Conservation (phyloP, 352 stramenopile genomes). For the Albugo candida region DNA sequence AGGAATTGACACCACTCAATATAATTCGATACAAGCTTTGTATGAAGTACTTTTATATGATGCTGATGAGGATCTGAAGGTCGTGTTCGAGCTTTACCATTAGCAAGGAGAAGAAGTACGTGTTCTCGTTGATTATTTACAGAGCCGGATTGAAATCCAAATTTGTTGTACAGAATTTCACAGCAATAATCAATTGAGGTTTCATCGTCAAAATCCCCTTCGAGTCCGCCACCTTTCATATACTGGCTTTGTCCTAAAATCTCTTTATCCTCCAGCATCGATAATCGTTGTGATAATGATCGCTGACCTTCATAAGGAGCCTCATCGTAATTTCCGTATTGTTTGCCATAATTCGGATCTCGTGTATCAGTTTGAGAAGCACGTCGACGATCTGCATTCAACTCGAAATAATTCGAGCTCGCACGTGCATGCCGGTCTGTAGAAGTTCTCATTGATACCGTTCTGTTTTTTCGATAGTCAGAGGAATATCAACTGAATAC, state of each 20-base stretch:
- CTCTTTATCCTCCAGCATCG: too few species aligned
- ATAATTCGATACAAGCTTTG: conserved; percentile 63
- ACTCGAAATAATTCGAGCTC: conserved; percentile 72
- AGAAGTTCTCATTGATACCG: too few species aligned
- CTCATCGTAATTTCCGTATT: background rate
- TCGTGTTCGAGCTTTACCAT: conserved; percentile 30
- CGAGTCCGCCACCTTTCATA: background rate
- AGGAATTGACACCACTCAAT: conserved; percentile 58
- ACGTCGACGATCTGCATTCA: conserved; percentile 46
- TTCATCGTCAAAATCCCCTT: conserved; percentile 28
- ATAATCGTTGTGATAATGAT: background rate
- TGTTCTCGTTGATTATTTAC: conserved; percentile 72
- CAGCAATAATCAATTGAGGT: conserved; percentile 65
- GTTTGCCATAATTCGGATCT: background rate
- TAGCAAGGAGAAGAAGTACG: conserved; percentile 56
- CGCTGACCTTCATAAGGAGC: background rate
- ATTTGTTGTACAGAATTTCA: conserved; percentile 58
- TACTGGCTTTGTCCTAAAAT: too few species aligned
- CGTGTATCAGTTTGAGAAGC: background rate
- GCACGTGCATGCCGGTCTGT: conserved; percentile 19
- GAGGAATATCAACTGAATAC: too few species aligned
- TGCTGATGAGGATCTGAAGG: conserved; percentile 25
- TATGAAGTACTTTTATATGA: conserved; percentile 37
- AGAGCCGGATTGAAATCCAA: conserved; percentile 68
- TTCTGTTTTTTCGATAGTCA: too few species aligned